Base-by-base conservation (phyloP, 2,329 filamentous ascomycete species). In the Colletotrichum tamarilloi region DNA sequence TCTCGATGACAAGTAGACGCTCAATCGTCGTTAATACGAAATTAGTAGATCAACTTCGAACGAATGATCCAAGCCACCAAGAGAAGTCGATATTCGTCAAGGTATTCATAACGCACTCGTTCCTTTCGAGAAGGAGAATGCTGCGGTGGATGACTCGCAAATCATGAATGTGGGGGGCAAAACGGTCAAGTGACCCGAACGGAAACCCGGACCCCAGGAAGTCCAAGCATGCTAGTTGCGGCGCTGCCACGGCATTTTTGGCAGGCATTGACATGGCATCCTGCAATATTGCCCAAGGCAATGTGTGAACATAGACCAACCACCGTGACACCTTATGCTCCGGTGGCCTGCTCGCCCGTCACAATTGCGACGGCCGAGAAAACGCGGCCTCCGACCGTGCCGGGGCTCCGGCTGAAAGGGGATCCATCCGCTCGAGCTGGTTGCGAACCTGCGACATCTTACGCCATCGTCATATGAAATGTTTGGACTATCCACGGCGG, bases 161-260 rank as follows among this genome's bases (percentile, higher is more conserved):
- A 56, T 9, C 32, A 12, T 5, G 22, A 14, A 56, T 35, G 24
- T 38, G 62, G 62, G 32, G 62, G 52, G 30, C 3, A 12, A 35
- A 53, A 38, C 46, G 46, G 60, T 63, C 62, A 65, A 65, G 32
- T 65, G 62, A 65, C 49, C 52, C 24, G 62, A 65, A 65, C 30
- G 62, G 62, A 65, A 65, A 65, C 62, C 42, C 52, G 24, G 62
- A 28, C 32, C 49, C 52, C 62, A 46, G 52, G 30, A 19, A 56
- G 5, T 12, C 24, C 22, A 35, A 35, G 8, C 49, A 28, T 32
- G 53, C 32, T 65, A 38, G 49, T 14, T 24, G 24, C 19, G 30
- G 32, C 30, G 12, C 38, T 19, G 16, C 30, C 30, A 64, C 38
- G 14, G 14, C 30, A 35, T 55, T 30, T 28, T n/a, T 19, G 26